phyloP scores from a whole-genome alignment of 2,329 filamentous ascomycete species.

The Xylaria hypoxylon region DNA sequence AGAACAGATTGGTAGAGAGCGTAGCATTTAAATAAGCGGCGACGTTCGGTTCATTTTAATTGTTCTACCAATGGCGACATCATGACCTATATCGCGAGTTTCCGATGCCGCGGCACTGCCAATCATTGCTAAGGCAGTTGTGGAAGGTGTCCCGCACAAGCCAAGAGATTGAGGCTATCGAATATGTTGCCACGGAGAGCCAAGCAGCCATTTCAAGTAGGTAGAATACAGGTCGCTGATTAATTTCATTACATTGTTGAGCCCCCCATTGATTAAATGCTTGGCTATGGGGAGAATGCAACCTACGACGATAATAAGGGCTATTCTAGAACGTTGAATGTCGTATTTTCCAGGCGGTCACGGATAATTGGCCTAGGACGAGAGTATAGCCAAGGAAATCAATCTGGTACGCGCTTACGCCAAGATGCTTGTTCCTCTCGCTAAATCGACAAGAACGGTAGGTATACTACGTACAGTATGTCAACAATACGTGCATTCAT shows the following conservation, averaged over 20 bases:
- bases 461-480: too few relatives aligned
- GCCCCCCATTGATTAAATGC: background rate
- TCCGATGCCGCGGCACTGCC: conserved; percentile 4
- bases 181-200: background rate
- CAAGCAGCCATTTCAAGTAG: background rate
- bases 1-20: background rate
- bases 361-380: background rate
- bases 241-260: background rate
- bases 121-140: background rate
- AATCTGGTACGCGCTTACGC: background rate
- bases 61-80: background rate
- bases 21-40: background rate
- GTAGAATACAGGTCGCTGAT: background rate
- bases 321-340: background rate
- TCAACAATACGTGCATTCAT: too few relatives aligned
- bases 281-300: background rate
- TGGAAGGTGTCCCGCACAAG: background rate
- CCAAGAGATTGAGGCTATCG: conserved; percentile 12
- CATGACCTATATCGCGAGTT: conserved; percentile 1
- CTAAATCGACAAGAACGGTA: too few relatives aligned
- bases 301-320: background rate
- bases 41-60: background rate
- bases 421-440: background rate
- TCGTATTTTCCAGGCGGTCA: background rate
- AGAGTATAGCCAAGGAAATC: background rate